Evolutionary conservation across 2,329 filamentous ascomycete species (phyloP).

Genomic region (Pseudogymnoascus sp.): DNA sequence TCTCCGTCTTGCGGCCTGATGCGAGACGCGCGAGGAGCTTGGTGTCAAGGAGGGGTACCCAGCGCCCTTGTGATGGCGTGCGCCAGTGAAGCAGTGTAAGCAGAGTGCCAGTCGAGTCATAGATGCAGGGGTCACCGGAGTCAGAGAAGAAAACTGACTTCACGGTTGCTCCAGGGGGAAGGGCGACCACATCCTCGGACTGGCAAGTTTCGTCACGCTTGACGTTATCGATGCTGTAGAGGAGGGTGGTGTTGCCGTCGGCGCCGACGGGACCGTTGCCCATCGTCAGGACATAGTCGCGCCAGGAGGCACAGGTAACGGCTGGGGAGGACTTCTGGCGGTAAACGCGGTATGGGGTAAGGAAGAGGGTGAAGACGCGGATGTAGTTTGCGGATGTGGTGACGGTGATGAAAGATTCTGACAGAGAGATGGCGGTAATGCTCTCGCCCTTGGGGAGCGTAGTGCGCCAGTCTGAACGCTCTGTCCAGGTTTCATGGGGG

Average conservation of each 20-base stretch:
- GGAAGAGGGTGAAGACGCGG: constrained; percentile 86
- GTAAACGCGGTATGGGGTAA: constrained; percentile 81
- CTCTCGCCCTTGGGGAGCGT: constrained; percentile 81
- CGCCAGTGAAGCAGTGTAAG: constrained; percentile 89
- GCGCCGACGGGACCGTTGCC: constrained; percentile 82
- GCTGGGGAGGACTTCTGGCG: constrained; percentile 84
- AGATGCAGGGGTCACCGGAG: constrained; percentile 90
- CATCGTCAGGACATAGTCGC: constrained; percentile 92
- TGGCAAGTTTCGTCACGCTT: constrained; percentile 92
- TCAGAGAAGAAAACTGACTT: constrained; percentile 89
- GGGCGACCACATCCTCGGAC: constrained; percentile 82
- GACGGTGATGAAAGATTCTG: constrained; percentile 83
- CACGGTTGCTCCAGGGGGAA: constrained; percentile 66
- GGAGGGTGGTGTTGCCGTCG: constrained; percentile 68
- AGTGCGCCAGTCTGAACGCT: constrained; percentile 82
- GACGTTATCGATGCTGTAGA: constrained; percentile 91
- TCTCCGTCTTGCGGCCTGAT: constrained; percentile 77
- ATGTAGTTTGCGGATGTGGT: constrained; percentile 84
- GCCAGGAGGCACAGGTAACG: constrained; percentile 89
- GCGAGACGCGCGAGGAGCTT: constrained; percentile 73
- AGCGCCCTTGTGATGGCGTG: constrained; percentile 72
- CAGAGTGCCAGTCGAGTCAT: constrained; percentile 85
- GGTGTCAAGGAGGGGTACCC: constrained; percentile 91
- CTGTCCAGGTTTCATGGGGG: constrained; percentile 94
- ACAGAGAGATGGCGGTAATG: constrained; percentile 81